Conservation (phyloP, 106 monocot species). For the Allium fistulosum region DNA sequence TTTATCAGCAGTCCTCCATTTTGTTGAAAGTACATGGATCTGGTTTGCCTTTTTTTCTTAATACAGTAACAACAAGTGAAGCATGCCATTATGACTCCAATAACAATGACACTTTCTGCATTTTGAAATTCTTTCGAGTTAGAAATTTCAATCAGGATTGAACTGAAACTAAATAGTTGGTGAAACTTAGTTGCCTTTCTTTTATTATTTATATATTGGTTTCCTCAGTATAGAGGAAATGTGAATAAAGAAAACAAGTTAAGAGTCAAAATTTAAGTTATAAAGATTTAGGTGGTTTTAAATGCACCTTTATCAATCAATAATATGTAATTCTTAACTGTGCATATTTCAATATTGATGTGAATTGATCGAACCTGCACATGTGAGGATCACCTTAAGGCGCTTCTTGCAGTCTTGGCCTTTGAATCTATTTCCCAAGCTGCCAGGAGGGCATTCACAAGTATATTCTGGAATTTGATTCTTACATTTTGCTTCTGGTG, state of each 20-base stretch:
- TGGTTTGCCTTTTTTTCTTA: not conserved
- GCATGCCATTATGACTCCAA: not conserved
- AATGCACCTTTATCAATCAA: not conserved
- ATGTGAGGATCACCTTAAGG: not conserved
- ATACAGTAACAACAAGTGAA: not conserved
- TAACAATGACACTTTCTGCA: not conserved
- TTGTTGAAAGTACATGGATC: constrained; percentile 5
- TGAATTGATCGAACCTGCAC: not conserved
- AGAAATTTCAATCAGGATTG: too few species aligned
- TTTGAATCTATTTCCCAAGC: not conserved
- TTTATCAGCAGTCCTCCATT: constrained; percentile 1
- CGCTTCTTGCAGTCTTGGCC: not conserved
- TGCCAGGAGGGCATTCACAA: not conserved
- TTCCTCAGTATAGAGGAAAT: too few species aligned
- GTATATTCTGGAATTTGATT: not conserved
- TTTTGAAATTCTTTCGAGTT: not conserved
- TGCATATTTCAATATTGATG: not conserved
- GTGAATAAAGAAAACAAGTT: too few species aligned
- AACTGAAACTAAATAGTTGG: too few species aligned
- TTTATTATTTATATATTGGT: too few species aligned
- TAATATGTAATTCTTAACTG: not conserved
- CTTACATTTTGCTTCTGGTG: not conserved
- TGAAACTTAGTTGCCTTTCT: too few species aligned
- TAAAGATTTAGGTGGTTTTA: not conserved
- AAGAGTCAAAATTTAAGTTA: not conserved